Conservation (phyloP, 1,139 yeast genomes). For the Dujonia santamariae region DNA sequence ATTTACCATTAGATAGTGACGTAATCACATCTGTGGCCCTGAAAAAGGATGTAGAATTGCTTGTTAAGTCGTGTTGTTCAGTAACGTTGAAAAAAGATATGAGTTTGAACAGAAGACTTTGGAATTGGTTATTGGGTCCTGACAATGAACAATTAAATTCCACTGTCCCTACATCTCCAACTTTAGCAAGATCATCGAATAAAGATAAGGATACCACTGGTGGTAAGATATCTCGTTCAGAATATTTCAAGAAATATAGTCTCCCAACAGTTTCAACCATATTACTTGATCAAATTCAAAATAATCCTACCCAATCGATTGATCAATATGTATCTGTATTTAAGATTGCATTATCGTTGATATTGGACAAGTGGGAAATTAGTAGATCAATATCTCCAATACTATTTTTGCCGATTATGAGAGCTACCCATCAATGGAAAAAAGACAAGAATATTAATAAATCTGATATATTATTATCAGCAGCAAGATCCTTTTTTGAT, state of each 20-base stretch:
- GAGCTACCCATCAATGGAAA: conserved; percentile 21
- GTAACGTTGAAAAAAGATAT: conserved; percentile 81
- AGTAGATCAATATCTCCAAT: conserved; percentile 70
- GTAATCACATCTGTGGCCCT: conserved; percentile 49
- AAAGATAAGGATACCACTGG: background rate
- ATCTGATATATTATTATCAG: conserved; percentile 43
- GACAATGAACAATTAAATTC: conserved; percentile 22
- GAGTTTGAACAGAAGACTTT: conserved; percentile 87
- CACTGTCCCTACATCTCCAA: conserved; percentile 3
- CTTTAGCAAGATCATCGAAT: background rate
- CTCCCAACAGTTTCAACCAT: conserved; percentile 49
- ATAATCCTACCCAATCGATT: conserved; percentile 19
- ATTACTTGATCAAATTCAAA: conserved; percentile 45
- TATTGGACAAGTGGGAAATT: conserved; percentile 93
- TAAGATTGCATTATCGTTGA: conserved; percentile 58
- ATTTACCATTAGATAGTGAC: conserved; percentile 62
- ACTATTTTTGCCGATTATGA: conserved; percentile 63
- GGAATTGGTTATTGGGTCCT: conserved; percentile 92
- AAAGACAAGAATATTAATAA: conserved; percentile 9
- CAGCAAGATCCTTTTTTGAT: conserved; percentile 74
- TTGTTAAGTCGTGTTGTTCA: conserved; percentile 61
- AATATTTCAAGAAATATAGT: conserved; percentile 62
- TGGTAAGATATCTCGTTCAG: conserved; percentile 27
- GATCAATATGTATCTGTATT: conserved; percentile 48
- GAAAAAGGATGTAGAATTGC: conserved; percentile 50